Evolutionary conservation across 2,329 filamentous ascomycete genomes (phyloP).

Genomic region (Aspergillus luchuensis): DNA sequence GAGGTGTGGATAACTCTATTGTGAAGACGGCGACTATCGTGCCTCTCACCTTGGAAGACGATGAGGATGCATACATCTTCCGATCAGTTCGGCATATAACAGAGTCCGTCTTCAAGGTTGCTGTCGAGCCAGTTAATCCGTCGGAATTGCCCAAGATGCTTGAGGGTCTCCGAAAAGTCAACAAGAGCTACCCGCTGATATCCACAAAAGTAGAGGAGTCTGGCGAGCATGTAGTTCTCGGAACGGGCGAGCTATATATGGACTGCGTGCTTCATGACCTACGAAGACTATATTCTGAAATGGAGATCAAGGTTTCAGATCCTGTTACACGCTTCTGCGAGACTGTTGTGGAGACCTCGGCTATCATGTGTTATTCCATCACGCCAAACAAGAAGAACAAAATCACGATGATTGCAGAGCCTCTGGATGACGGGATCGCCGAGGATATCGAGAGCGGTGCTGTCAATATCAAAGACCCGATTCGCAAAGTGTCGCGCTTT

Average conservation of each 20-base stretch:
- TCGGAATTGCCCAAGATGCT: slow-evolving; percentile 99
- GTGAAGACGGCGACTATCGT: slow-evolving; percentile 95
- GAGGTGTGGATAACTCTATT: slow-evolving; percentile 95
- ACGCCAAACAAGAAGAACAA: slow-evolving; percentile 99
- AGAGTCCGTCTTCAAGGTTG: slow-evolving; percentile 95
- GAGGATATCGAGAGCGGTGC: slow-evolving; percentile 89
- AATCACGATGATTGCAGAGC: slow-evolving; percentile 97
- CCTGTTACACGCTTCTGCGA: slow-evolving; percentile 97
- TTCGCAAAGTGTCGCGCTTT: slow-evolving; percentile 91
- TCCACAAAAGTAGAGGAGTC: slow-evolving; percentile 98
- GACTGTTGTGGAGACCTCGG: slow-evolving; percentile 94
- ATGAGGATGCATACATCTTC: slow-evolving; percentile 95
- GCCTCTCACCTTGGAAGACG: slow-evolving; percentile 73
- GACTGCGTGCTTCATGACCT: slow-evolving; percentile 97
- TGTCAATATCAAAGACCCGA: slow-evolving; percentile 89
- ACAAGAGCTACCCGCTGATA: slow-evolving; percentile 95
- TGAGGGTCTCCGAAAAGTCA: slow-evolving; percentile 92
- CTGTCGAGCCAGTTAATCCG: slow-evolving; percentile 96
- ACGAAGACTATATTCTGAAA: slow-evolving; percentile 90
- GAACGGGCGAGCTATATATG: slow-evolving; percentile 99
- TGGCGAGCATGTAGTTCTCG: slow-evolving; percentile 91
- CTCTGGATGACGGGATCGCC: slow-evolving; percentile 90
- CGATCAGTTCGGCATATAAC: slow-evolving; percentile 91
- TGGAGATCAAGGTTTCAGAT: slow-evolving; percentile 99
- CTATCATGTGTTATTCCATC: slow-evolving; percentile 95